A percentile compares a stretch with the other conserved stretches of the same genome.
These are phyloP conservation scores for Phylloporus sp. DNA, from an alignment of 768 basidiomycete genomes.

Conservation along the genomic window DNA sequence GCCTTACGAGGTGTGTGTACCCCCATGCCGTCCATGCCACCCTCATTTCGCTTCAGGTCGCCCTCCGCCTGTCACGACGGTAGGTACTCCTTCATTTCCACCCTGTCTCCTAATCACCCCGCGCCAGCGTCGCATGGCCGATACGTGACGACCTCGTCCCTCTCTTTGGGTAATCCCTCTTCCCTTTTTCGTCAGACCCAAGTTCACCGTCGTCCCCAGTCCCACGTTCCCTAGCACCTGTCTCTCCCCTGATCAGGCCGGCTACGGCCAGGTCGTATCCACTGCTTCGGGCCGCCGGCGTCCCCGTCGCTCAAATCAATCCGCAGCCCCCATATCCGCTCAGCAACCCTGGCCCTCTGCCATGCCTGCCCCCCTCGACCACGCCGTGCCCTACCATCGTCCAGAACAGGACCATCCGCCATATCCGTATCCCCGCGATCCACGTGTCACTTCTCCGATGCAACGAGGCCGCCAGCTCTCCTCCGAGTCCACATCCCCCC, in stretches of 20 bases:
- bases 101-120: constrained; percentile 11
- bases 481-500: constrained; percentile 24
- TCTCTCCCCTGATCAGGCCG: constrained; percentile 79
- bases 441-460: constrained; percentile 29
- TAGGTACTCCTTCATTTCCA: constrained; percentile 35
- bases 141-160: constrained; percentile 84
- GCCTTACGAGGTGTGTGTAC: constrained; percentile 70
- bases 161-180: constrained; percentile 68
- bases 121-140: constrained; percentile 74
- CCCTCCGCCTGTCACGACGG: constrained; percentile 76
- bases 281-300: constrained; percentile 58
- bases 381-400: constrained; percentile 22
- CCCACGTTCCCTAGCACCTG: constrained; percentile 83
- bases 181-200: not conserved
- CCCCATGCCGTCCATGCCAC: constrained; percentile 6
- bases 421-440: constrained; percentile 29
- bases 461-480: constrained; percentile 28
- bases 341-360: constrained; percentile 44
- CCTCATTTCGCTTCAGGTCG: constrained; percentile 51
- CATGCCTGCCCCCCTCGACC: constrained; percentile 31
- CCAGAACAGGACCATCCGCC: constrained; percentile 19
- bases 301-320: constrained; percentile 49
- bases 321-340: constrained; percentile 31
- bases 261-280: constrained; percentile 80
- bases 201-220: constrained; percentile 38